These are phyloP conservation scores for Salix exigua DNA, from an alignment of 345 rosid species.

Conservation along the genomic window DNA sequence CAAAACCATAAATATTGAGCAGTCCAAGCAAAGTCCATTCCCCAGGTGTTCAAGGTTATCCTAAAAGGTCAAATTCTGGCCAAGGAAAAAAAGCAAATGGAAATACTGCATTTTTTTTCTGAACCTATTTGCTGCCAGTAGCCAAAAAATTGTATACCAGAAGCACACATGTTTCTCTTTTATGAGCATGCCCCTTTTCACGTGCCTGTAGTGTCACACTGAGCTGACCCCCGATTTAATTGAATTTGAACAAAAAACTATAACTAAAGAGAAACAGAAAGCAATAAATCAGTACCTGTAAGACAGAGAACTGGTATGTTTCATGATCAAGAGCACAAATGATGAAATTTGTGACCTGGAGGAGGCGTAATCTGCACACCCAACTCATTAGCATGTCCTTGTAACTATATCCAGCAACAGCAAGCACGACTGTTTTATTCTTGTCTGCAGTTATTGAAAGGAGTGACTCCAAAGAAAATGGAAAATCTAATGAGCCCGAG, in stretches of 20 bases:
- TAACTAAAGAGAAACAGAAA: background rate
- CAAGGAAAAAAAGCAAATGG: background rate
- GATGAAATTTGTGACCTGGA: constrained; percentile 62
- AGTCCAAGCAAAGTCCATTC: background rate
- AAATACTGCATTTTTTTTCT: background rate
- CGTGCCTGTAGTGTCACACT: background rate
- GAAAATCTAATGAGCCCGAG: constrained; percentile 32
- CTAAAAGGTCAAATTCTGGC: background rate
- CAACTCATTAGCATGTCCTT: constrained; percentile 97
- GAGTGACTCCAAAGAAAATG: constrained; percentile 64
- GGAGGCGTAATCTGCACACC: constrained; percentile 84
- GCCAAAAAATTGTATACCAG: background rate
- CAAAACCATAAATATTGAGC: background rate
- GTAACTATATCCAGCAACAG: constrained; percentile 87
- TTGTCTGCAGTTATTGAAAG: constrained; percentile 59
- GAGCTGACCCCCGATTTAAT: background rate
- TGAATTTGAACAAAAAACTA: background rate
- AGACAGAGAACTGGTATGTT: constrained; percentile 63
- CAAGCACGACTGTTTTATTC: constrained; percentile 66
- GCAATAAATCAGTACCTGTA: constrained; percentile 49
- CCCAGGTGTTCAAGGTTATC: background rate
- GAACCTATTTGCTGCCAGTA: background rate
- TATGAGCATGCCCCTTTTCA: background rate
- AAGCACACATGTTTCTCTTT: background rate
- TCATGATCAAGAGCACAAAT: constrained; percentile 84